Evolutionary conservation across 345 rosid genomes (phyloP).

Genomic region (Eucalyptus marginata): DNA sequence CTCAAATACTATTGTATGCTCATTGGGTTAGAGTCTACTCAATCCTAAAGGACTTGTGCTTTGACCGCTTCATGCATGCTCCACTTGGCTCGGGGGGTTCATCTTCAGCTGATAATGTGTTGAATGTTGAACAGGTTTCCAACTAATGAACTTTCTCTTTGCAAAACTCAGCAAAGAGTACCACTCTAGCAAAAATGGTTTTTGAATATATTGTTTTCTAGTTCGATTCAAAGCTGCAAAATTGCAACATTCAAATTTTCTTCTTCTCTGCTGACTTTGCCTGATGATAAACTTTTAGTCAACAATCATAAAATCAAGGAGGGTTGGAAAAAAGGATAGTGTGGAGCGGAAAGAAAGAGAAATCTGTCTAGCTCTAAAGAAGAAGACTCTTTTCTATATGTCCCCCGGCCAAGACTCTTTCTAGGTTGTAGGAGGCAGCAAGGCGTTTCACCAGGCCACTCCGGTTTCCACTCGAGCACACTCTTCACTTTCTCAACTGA

Average conservation of each 20-base stretch:
- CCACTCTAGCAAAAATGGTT: background rate
- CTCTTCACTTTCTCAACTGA: conserved; percentile 78
- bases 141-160: background rate
- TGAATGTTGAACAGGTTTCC: background rate
- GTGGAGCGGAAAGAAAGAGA: background rate
- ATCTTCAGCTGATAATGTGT: background rate
- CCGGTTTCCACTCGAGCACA: conserved; percentile 65
- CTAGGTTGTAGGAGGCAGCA: conserved; percentile 51
- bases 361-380: background rate
- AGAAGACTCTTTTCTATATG: background rate
- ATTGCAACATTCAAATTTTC: background rate
- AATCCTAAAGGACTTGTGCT: background rate
- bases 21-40: background rate
- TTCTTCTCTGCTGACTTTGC: background rate
- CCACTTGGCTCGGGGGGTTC: background rate
- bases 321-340: background rate
- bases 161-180: background rate
- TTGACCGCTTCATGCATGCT: background rate
- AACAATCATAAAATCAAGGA: background rate
- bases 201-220: background rate
- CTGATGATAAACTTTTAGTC: background rate
- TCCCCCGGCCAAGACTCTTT: background rate
- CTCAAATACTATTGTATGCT: background rate
- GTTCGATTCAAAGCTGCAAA: background rate
- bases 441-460: conserved; percentile 81